Conservation (phyloP, 768 basidiomycete genomes). For the Tricholomella constricta region DNA sequence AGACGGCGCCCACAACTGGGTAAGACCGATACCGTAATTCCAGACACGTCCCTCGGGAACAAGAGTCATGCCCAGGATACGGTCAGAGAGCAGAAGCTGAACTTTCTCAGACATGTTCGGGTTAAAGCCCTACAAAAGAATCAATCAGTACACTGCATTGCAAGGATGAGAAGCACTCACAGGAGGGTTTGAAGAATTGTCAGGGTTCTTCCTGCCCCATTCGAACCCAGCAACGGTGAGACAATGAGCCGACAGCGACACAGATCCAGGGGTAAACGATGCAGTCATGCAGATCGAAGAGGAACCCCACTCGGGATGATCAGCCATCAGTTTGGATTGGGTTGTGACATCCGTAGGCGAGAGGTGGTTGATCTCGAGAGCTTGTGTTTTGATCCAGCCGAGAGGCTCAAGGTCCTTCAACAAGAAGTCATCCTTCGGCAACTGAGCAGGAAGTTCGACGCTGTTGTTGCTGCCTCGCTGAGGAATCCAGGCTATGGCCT, state of each 20-base stretch:
- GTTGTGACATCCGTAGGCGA: constrained; percentile 92
- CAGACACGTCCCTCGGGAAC: constrained; percentile 94
- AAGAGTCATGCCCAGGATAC: constrained; percentile 93
- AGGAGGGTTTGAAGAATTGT: constrained; percentile 80
- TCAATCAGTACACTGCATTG: constrained; percentile 2
- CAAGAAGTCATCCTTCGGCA: constrained; percentile 94
- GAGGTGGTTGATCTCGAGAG: constrained; percentile 87
- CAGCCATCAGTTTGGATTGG: constrained; percentile 96
- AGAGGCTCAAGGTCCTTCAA: constrained; percentile 94
- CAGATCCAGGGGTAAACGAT: constrained; percentile 97
- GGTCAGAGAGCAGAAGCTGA: constrained; percentile 89
- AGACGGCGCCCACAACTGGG: constrained; percentile 86
- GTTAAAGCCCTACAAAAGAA: constrained; percentile 76
- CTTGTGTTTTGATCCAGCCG: constrained; percentile 97
- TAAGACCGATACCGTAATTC: constrained; percentile 96
- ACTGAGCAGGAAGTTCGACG: constrained; percentile 85
- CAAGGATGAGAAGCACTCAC: constrained; percentile 33
- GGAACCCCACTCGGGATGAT: constrained; percentile 93
- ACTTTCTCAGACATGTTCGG: constrained; percentile 99
- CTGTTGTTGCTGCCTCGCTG: constrained; percentile 95
- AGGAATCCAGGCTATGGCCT: constrained; percentile 95
- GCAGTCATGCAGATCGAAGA: constrained; percentile 92
- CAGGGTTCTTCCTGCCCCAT: constrained; percentile 94
- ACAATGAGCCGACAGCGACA: constrained; percentile 91
- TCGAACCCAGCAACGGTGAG: constrained; percentile 93